These are phyloP conservation scores for Solanum peruvianum DNA, from an alignment of 257 asterid species.

Conservation along the genomic window DNA sequence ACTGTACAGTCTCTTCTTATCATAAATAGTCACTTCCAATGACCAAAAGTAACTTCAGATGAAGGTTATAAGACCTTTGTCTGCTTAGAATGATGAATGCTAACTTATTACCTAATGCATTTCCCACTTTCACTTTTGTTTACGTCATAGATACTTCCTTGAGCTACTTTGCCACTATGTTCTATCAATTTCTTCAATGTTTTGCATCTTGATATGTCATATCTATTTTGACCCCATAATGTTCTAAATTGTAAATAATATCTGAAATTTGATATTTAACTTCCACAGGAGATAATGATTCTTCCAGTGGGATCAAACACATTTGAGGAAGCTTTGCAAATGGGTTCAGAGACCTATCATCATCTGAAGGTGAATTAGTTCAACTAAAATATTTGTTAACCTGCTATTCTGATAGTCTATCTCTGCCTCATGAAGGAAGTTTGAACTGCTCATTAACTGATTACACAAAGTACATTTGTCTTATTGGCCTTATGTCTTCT, in stretches of 20 bases:
- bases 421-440: neutral
- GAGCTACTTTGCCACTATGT: constrained; percentile 1
- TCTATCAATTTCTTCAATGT: neutral
- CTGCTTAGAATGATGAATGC: neutral
- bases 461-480: neutral
- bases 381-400: neutral
- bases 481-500: neutral
- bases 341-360: constrained; percentile 96
- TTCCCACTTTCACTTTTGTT: neutral
- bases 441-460: neutral
- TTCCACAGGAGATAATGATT: constrained; percentile 72
- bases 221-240: neutral
- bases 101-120: neutral
- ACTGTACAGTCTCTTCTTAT: neutral
- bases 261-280: constrained; percentile 10
- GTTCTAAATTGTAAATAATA: neutral
- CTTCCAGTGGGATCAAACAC: constrained; percentile 83
- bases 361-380: constrained; percentile 67
- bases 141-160: neutral
- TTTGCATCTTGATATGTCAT: neutral
- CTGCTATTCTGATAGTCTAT: neutral
- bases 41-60: neutral
- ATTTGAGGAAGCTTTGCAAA: constrained; percentile 92
- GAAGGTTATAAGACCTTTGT: constrained; percentile 1
- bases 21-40: neutral